Evolutionary conservation across 805 yeast species (phyloP), one percentile per base, ranked within the genome.

Genomic region (Teunomyces tritomae): DNA sequence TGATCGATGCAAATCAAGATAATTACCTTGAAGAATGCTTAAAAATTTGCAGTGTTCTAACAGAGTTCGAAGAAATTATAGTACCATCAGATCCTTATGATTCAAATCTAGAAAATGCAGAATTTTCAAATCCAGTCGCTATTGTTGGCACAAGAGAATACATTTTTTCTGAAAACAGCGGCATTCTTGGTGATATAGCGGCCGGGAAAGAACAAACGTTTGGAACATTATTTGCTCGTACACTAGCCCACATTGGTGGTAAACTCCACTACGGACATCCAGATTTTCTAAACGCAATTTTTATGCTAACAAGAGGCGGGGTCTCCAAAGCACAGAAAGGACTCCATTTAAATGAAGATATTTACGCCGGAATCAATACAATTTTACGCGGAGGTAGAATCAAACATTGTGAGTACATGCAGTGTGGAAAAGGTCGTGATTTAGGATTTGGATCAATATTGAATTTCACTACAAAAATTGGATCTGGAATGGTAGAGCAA

Each of bases 401-500:
- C 51, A 91, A 91, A 70, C 98, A 92, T 65, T 87, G 96, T 67
- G 97, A 92, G 61, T 92, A 86, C 67, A 90, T 83, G 67, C 98
- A 92, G 65, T 92, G 98, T 68, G 98, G 98, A 28, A 92, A 92
- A 64, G 98, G 98, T 0, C 77, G 98, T 64, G 98, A 92, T 71
- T 71, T 92, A 47, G 98, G 98, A 3, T 92, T 92, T 68, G 86
- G 90, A 1, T 87, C 97, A 0, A 90, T 92, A 54, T 73, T 92
- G 55, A 92, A 91, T 62, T 92, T 92, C 71, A 92, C 97, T 0
- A 86, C 96, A 2, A 92, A 92, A 69, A 91, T 92, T 62, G 98
- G 98, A 2, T 94, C 96, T 37, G 98, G 98, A 43, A 92, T 92
- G 98, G 98, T 98, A 8, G 98, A 92, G 63, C 98, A 92, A 65